Conservation (phyloP, 2,329 filamentous ascomycete species). For the Neofusicoccum umdonicola region DNA sequence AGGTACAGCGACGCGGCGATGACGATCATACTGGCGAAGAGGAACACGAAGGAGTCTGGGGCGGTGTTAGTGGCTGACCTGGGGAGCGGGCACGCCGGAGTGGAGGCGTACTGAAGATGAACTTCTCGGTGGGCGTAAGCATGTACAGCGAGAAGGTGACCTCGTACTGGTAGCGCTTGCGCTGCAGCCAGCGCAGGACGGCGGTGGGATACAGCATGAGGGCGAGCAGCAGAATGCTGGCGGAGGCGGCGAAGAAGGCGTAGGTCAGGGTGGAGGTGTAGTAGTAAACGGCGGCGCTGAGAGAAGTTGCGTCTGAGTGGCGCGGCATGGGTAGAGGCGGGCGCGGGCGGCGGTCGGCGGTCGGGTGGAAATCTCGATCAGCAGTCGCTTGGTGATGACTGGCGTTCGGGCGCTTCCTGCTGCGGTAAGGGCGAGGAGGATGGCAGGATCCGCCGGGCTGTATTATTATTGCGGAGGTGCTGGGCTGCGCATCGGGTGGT, state of each 20-base stretch:
- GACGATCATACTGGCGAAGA: conserved; percentile 79
- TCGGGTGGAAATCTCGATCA: conserved; percentile 7
- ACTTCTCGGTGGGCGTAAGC: conserved; percentile 93
- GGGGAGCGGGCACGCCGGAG: background rate
- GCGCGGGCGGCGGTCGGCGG: too few relatives aligned
- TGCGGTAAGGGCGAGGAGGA: background rate
- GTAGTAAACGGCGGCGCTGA: conserved; percentile 16
- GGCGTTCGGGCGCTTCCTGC: background rate
- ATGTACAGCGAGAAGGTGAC: conserved; percentile 97
- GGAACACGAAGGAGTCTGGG: conserved; percentile 85
- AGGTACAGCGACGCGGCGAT: conserved; percentile 91
- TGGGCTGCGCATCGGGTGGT: conserved; percentile 10
- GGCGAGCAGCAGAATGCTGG: conserved; percentile 39
- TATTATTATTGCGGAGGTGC: conserved; percentile 11
- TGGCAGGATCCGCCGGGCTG: background rate
- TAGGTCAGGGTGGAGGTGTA: conserved; percentile 35
- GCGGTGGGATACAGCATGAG: conserved; percentile 49
- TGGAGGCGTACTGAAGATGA: conserved; percentile 79
- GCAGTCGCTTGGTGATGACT: background rate
- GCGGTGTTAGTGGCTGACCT: background rate
- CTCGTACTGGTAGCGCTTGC: conserved; percentile 98
- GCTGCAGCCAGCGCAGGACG: conserved; percentile 79
- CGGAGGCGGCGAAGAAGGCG: conserved; percentile 31
- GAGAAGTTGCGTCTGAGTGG: conserved; percentile 3
- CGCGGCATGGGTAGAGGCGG: conserved; percentile 3